Evolutionary conservation across 495 filamentous ascomycete species (phyloP), one percentile per base, ranked within the genome.

Genomic region (Hyphodiscus hymeniophilus): DNA sequence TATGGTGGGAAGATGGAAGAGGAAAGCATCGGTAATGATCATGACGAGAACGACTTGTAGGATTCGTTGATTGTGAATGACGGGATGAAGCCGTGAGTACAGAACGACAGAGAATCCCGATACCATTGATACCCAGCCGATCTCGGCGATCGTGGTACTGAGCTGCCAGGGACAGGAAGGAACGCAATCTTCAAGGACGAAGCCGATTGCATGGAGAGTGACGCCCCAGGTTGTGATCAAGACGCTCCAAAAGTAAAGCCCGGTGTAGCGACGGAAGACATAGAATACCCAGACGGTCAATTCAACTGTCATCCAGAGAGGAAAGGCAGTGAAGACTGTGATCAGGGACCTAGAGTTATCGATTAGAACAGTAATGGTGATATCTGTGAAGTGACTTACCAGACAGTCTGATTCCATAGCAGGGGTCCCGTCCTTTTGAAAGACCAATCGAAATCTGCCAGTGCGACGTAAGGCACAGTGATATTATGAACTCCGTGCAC

Each of bases 121-220:
- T 5, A 85, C 77, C 78, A 83, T 82, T 21, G 57, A 57, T 49
- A 69, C 76, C 81, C 80, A 85, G 21, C 81, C 80, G 24, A 77
- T 51, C 16, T 36, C 33, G 33, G 33, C 33, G 16, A 36, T n/a
- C 13, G 33, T 36, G 15, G 33, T 36, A n/a, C 33, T 36, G 33
- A 36, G 12, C 5, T n/a, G 12, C 33, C 33, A 36, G 33, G 12
- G 12, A 18, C 33, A 36, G 33, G 33, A 36, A n/a, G 33, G 33
- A 3, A 36, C 33, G 16, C 33, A 36, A 18, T 36, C 33, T 36
- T 79, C 79, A 52, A 83, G 63, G 20, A 84, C 56, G 57, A 81
- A 81, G 6, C 79, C 82, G 16, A 81, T 47, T 3, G 71, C 68
- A 54, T 82, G 77, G 4, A 76, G 66, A 12, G 76, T 61, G 16